A percentile compares a stretch with the other conserved stretches of the same genome.
Evolutionary conservation across 2,329 filamentous ascomycete species (phyloP).

Genomic region (Colletotrichum viniferum): DNA sequence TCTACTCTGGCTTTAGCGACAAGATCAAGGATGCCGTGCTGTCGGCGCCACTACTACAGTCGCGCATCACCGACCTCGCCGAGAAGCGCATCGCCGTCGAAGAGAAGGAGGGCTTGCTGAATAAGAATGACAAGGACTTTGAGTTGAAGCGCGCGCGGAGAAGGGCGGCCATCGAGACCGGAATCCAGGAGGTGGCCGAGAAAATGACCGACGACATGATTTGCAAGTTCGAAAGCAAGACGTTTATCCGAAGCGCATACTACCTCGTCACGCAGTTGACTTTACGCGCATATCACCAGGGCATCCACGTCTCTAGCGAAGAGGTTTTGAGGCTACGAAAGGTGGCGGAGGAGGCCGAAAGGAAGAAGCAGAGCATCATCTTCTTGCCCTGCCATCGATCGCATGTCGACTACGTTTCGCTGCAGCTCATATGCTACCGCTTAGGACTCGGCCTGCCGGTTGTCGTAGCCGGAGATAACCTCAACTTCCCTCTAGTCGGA

Average conservation of each 20-base stretch:
- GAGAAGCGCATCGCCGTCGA: conserved; percentile 77
- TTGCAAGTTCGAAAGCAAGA: conserved; percentile 96
- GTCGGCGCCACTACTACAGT: conserved; percentile 74
- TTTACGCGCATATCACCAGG: conserved; percentile 93
- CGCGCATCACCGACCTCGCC: conserved; percentile 78
- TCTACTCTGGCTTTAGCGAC: conserved; percentile 90
- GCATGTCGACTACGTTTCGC: conserved; percentile 93
- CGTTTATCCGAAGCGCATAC: conserved; percentile 90
- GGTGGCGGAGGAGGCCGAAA: conserved; percentile 81
- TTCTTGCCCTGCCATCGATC: conserved; percentile 95
- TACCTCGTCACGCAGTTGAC: conserved; percentile 87
- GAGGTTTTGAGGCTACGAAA: conserved; percentile 84
- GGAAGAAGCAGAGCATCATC: conserved; percentile 92
- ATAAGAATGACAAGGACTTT: conserved; percentile 59
- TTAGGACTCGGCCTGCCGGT: conserved; percentile 87
- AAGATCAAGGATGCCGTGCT: conserved; percentile 84
- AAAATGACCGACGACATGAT: conserved; percentile 95
- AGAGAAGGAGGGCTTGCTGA: conserved; percentile 73
- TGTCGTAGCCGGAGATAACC: conserved; percentile 92
- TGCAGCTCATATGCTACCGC: conserved; percentile 95
- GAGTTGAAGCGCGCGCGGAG: conserved; percentile 56
- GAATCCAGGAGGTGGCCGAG: conserved; percentile 80
- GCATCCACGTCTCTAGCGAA: conserved; percentile 93
- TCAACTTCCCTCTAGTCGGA: conserved; percentile 92
- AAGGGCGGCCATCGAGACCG: conserved; percentile 70